These are phyloP conservation scores for Papilionanthe hybrid DNA, from an alignment of 116 monocot genomes.

Conservation along the genomic window DNA sequence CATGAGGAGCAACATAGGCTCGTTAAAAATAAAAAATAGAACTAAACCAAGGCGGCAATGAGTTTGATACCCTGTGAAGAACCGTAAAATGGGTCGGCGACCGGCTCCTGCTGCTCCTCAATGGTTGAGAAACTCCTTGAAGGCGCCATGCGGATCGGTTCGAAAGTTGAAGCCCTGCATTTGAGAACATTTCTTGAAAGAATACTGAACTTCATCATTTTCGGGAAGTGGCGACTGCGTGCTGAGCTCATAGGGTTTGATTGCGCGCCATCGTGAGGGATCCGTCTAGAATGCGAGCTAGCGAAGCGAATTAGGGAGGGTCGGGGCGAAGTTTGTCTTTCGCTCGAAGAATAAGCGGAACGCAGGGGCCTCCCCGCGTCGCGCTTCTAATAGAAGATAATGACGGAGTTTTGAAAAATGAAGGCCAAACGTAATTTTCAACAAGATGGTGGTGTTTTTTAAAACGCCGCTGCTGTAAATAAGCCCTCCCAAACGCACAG, in stretches of 20 bases:
- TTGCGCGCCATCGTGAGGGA: background rate
- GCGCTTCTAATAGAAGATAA: too few species aligned
- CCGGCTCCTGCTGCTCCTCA: constrained; percentile 16
- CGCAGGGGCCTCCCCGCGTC: too few species aligned
- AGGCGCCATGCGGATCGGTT: constrained; percentile 1
- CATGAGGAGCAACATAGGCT: background rate
- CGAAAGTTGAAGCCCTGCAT: constrained; percentile 10
- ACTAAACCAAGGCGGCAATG: background rate
- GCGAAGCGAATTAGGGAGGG: too few species aligned
- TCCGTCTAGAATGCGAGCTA: too few species aligned
- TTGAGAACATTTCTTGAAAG: constrained; percentile 29
- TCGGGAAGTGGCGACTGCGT: background rate
- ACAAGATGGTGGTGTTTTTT: too few species aligned
- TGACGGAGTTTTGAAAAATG: too few species aligned
- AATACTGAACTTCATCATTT: constrained; percentile 30
- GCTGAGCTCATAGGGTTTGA: background rate
- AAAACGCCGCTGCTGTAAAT: too few species aligned
- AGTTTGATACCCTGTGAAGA: background rate
- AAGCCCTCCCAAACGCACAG: too few species aligned
- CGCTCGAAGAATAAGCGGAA: too few species aligned
- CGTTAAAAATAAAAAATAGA: background rate
- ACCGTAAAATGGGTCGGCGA: constrained; percentile 21
- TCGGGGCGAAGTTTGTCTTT: too few species aligned
- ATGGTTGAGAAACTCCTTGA: constrained; percentile 31
- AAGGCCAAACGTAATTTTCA: too few species aligned